Conservation (phyloP, 805 yeast species). For the Kodamaea kaohsiungensis region DNA sequence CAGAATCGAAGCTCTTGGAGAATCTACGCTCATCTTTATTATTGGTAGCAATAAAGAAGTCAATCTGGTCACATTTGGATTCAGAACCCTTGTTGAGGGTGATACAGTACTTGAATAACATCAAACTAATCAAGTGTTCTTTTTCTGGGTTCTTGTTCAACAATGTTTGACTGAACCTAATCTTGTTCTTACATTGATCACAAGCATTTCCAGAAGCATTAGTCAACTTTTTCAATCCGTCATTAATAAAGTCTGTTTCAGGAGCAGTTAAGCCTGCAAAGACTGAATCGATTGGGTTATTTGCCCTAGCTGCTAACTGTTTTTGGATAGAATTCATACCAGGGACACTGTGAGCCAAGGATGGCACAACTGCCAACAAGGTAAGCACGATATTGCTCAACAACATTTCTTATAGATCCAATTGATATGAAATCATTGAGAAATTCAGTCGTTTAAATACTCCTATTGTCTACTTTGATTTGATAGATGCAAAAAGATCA, state of each 20-base stretch:
- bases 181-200: constrained; percentile 36
- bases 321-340: constrained; percentile 26
- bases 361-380: constrained; percentile 3
- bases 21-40: constrained; percentile 11
- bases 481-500: background rate
- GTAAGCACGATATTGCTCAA: background rate
- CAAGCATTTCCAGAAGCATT: constrained; percentile 35
- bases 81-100: constrained; percentile 28
- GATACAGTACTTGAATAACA: constrained; percentile 38
- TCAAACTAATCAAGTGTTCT: constrained; percentile 35
- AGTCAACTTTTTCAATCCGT: constrained; percentile 29
- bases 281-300: constrained; percentile 27
- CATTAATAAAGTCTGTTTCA: constrained; percentile 31
- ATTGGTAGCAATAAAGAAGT: constrained; percentile 40
- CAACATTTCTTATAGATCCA: constrained; percentile 1
- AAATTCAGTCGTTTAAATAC: background rate
- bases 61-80: constrained; percentile 33
- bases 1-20: constrained; percentile 19
- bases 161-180: constrained; percentile 30
- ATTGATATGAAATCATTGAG: background rate
- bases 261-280: constrained; percentile 22
- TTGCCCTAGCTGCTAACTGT: constrained; percentile 22
- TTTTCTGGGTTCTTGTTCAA: constrained; percentile 31
- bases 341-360: constrained; percentile 22
- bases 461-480: background rate